Evolutionary conservation across 208 protist genomes (phyloP).

Genomic region (Trypanosoma brucei): DNA sequence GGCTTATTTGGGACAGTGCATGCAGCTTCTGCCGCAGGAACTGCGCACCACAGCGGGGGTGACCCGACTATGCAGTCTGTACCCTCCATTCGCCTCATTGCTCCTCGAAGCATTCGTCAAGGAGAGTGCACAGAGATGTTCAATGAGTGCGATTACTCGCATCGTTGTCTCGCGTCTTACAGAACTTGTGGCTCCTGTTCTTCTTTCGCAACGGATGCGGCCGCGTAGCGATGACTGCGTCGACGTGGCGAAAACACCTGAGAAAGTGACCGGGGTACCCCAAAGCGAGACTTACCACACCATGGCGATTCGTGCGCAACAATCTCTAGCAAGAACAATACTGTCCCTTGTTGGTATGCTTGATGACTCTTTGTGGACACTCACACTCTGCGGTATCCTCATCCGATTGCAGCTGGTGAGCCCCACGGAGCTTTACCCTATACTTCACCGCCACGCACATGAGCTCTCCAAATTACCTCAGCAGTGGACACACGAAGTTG

Average conservation of each 20-base stretch:
- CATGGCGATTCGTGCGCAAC: slow-evolving; percentile 1
- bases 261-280: neutral
- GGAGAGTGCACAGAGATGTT: slow-evolving; percentile 8
- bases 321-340: slow-evolving; percentile 9
- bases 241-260: neutral
- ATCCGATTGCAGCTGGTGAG: slow-evolving; percentile 10
- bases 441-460: slow-evolving; percentile 3
- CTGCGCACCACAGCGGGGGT: slow-evolving; percentile 25
- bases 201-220: slow-evolving; percentile 4
- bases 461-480: slow-evolving; percentile 6
- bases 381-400: neutral
- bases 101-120: slow-evolving; percentile 31
- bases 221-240: neutral
- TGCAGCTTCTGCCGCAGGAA: slow-evolving; percentile 22
- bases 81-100: slow-evolving; percentile 22
- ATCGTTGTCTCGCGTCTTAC: slow-evolving; percentile 8
- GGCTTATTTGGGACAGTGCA: slow-evolving; percentile 9
- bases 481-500: slow-evolving; percentile 12
- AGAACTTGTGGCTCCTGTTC: slow-evolving; percentile 21
- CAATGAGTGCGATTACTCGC: slow-evolving; percentile 12
- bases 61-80: slow-evolving; percentile 13
- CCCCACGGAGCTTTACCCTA: neutral
- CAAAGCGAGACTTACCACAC: neutral
- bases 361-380: slow-evolving; percentile 19
- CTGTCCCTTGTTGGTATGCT: slow-evolving; percentile 16